Percentiles rank a stretch among this genome's conserved stretches.
Evolutionary conservation across 2,329 filamentous ascomycete species (phyloP).

Genomic region (Parascedosporium putredinis): DNA sequence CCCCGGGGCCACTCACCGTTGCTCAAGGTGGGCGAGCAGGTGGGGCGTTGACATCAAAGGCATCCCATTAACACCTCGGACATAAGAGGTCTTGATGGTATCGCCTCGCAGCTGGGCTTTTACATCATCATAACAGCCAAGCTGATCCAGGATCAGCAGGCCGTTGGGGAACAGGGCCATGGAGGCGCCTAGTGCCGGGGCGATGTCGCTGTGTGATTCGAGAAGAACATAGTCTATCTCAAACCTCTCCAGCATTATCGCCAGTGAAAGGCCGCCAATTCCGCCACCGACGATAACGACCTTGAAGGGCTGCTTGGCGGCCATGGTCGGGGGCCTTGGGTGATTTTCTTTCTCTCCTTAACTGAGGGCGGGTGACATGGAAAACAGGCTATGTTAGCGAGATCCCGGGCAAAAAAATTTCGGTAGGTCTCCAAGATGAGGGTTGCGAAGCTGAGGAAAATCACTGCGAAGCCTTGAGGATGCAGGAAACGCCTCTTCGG

Average conservation of each 20-base stretch:
- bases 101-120: background rate
- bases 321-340: too few species aligned
- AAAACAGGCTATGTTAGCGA: too few species aligned
- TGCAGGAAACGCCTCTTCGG: too few species aligned
- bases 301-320: slow-evolving; percentile 25
- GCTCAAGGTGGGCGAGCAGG: background rate
- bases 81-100: background rate
- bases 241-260: slow-evolving; percentile 29
- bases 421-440: too few species aligned
- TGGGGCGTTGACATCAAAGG: background rate
- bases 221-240: slow-evolving; percentile 38
- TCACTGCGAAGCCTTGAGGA: too few species aligned
- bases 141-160: slow-evolving; percentile 36
- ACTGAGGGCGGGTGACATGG: too few species aligned
- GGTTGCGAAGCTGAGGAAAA: too few species aligned
- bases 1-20: background rate
- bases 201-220: slow-evolving; percentile 29
- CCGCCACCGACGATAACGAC: slow-evolving; percentile 33
- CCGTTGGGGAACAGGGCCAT: slow-evolving; percentile 34
- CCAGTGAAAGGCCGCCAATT: slow-evolving; percentile 28
- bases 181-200: slow-evolving; percentile 34
- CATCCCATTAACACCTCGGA: background rate
- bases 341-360: too few species aligned
- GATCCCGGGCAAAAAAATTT: too few species aligned
- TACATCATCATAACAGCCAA: slow-evolving; percentile 21